These are phyloP conservation scores for Discostella pseudostelligera DNA, from an alignment of 108 stramenopile species.

Conservation along the genomic window DNA sequence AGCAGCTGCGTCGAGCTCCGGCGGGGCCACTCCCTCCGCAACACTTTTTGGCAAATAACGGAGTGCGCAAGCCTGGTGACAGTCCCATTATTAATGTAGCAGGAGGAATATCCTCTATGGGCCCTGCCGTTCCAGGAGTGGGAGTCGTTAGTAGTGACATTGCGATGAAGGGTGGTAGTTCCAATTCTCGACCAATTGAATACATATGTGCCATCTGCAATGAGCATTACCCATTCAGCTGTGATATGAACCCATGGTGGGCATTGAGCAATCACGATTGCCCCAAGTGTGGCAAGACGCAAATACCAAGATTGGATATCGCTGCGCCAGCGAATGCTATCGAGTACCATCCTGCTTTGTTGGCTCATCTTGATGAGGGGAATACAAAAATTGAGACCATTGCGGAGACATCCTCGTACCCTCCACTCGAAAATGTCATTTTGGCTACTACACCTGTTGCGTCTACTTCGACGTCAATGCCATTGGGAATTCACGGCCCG, in stretches of 20 bases:
- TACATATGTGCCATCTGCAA: slow-evolving; percentile 84
- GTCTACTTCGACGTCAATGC: neutral
- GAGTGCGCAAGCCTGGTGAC: neutral
- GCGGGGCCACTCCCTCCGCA: neutral
- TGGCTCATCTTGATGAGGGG: slow-evolving; percentile 65
- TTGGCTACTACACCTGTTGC: neutral
- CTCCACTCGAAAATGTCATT: neutral
- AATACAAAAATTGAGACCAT: neutral
- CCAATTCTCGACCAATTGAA: slow-evolving; percentile 63
- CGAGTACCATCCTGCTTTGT: slow-evolving; percentile 87
- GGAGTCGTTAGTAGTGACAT: neutral
- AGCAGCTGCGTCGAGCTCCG: neutral
- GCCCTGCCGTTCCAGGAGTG: neutral
- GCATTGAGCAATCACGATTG: slow-evolving; percentile 73
- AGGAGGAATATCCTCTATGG: too few species aligned
- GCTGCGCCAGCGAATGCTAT: slow-evolving; percentile 77
- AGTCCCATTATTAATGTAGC: neutral
- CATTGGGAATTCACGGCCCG: neutral
- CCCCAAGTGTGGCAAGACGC: slow-evolving; percentile 81
- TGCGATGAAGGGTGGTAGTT: neutral
- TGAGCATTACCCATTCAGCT: slow-evolving; percentile 67
- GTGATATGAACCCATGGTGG: slow-evolving; percentile 89
- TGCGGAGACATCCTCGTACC: slow-evolving; percentile 14
- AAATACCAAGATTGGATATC: slow-evolving; percentile 88
- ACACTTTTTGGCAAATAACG: neutral